Base-by-base conservation (phyloP, 768 basidiomycete genomes). In the Amanita molliuscula region DNA sequence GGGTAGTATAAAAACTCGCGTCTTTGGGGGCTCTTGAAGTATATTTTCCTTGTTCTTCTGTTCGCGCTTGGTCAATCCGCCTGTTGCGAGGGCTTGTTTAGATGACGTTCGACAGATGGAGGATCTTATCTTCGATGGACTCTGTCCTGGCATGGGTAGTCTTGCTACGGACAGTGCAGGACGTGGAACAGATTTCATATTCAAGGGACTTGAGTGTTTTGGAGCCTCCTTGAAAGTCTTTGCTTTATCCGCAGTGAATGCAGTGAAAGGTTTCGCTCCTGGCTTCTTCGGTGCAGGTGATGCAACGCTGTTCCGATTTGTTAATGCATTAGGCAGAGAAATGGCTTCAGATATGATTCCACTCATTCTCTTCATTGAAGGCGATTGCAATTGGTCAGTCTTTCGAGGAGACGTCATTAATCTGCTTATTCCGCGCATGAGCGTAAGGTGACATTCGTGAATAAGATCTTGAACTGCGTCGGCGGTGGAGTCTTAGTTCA, bases 11-110 rank as follows among this genome's bases (percentile, higher is more conserved):
- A 47, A 20, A 26, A 37, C 46, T 1, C 4, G 37, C 46, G 35
- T 47, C 33, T 35, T 34, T 6, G 29, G 29, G 11, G 31, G 4
- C 6, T 47, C 46, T 7, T n/a, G 13, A 36, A 23, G 10, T 9
- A 23, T 15, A 25, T 47, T 47, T 23, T 47, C 46, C 15, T 47
- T 47, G n/a, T 47, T 37, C 35, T 36, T 47, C 34, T 45, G 44
- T 13, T 11, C 23, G 33, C 25, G 46, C 25, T 29, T 47, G 8
- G 34, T 23, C 15, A 23, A 36, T 11, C 21, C 8, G 16, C 29
- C 8, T 34, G 44, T 10, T 8, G 44, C 3, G 8, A 20, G 3
- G 3, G 29, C 6, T 4, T 7, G 20, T 10, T 46, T 35, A 44
- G 25, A 44, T 8, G 43, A 29, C n/a, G 4, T 25, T 18, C 26